These are phyloP conservation scores for Penicillium occitanis DNA, from an alignment of 2,329 filamentous ascomycete species.

Conservation along the genomic window DNA sequence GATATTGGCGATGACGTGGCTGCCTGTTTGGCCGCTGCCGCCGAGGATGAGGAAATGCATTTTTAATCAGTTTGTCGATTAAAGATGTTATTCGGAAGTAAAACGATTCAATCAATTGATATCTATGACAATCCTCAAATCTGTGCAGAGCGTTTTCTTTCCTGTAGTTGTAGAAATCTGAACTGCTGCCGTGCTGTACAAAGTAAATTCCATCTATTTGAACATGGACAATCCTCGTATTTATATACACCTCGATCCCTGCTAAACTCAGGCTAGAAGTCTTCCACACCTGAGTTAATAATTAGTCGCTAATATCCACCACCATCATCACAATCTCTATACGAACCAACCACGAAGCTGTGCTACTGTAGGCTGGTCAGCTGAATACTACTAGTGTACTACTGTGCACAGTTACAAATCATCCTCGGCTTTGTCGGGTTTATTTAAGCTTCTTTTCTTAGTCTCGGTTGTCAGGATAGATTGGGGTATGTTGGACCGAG, in stretches of 20 bases:
- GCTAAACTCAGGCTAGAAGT: background rate
- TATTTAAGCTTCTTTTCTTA: background rate
- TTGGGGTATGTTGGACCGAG: background rate
- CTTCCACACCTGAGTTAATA: no score
- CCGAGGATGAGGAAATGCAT: constrained; percentile 20
- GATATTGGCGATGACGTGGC: constrained; percentile 15
- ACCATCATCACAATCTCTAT: background rate
- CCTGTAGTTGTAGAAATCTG: background rate
- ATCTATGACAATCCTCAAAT: background rate
- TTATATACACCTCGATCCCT: background rate
- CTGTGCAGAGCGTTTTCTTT: background rate
- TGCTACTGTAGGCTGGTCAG: background rate
- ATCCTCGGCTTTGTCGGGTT: background rate
- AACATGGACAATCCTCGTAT: background rate
- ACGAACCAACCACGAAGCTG: background rate
- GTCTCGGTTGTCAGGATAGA: background rate
- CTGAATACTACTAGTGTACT: background rate
- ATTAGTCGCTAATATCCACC: background rate
- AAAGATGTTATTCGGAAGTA: no score
- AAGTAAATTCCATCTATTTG: background rate
- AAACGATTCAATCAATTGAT: background rate
- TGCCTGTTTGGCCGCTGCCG: constrained; percentile 20
- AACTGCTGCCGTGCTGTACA: background rate
- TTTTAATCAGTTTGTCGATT: no score
- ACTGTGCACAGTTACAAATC: background rate